phyloP scores from a whole-genome alignment of 1,284 basidiomycete genomes.

The Marasmius oreades region DNA sequence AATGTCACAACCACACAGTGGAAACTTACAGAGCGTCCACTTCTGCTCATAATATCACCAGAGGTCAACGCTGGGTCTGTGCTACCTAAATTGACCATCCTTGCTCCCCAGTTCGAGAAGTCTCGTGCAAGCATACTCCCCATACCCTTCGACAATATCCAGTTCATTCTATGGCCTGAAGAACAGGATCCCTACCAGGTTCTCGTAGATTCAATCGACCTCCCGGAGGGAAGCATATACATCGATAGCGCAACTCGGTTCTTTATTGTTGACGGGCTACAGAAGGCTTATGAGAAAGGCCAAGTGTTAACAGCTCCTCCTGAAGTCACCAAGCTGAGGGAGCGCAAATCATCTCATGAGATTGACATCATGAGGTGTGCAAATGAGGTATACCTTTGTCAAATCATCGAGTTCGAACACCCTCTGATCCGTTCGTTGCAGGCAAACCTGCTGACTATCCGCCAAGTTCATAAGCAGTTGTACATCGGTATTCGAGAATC shows the following conservation, averaged over 20 bases:
- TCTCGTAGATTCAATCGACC: constrained; percentile 43
- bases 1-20: constrained; percentile 65
- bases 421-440: constrained; percentile 32
- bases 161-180: constrained; percentile 74
- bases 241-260: constrained; percentile 60
- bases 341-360: constrained; percentile 72
- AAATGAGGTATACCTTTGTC: constrained; percentile 56
- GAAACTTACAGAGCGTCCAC: constrained; percentile 74
- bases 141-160: constrained; percentile 43
- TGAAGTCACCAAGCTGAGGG: constrained; percentile 59
- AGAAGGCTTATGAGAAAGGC: constrained; percentile 39
- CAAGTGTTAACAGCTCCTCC: constrained; percentile 45
- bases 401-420: constrained; percentile 3
- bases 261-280: constrained; percentile 61
- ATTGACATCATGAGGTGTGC: constrained; percentile 72
- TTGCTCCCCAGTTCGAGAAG: constrained; percentile 78
- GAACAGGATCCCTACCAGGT: constrained; percentile 64
- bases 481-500: constrained; percentile 76
- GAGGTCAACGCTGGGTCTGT: constrained; percentile 25
- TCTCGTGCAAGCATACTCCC: constrained; percentile 61
- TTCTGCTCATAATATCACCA: constrained; percentile 66
- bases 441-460: constrained; percentile 75
- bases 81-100: constrained; percentile 47
- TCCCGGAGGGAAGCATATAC: constrained; percentile 39
- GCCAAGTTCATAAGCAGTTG: constrained; percentile 59